Conservation (phyloP, 345 rosid genomes). For the Heritiera littoralis region DNA sequence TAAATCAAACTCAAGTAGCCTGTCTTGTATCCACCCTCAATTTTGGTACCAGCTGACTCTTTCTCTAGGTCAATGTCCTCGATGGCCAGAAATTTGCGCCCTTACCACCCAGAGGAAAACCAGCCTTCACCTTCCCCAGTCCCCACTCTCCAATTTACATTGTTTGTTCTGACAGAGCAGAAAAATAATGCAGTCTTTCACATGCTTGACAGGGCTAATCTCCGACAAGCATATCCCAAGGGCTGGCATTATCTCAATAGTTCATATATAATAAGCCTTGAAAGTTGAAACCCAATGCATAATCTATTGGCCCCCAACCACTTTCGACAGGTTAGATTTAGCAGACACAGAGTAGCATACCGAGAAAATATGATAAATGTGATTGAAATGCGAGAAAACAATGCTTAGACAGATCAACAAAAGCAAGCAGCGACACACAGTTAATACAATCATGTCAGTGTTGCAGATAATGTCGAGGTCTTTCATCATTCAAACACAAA, state of each 20-base stretch:
- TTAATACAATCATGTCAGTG: conserved; percentile 22
- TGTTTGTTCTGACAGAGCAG: conserved; percentile 15
- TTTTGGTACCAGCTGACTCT: neutral
- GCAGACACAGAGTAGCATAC: neutral
- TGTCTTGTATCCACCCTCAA: too few relatives aligned
- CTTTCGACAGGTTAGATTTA: neutral
- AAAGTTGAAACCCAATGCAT: neutral
- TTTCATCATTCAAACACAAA: conserved; percentile 31
- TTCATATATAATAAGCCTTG: neutral
- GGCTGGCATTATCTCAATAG: conserved; percentile 31
- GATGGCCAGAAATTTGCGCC: conserved; percentile 8
- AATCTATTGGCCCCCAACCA: neutral
- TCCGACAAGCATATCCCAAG: conserved; percentile 37
- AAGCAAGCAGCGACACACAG: conserved; percentile 6
- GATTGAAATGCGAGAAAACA: neutral
- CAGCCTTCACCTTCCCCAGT: neutral
- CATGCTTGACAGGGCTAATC: conserved; percentile 26
- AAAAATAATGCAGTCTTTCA: conserved; percentile 36
- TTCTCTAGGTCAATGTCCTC: conserved; percentile 8
- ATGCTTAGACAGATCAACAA: neutral
- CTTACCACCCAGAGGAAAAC: conserved; percentile 16
- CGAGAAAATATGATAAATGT: neutral
- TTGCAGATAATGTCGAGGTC: conserved; percentile 22
- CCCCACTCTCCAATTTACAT: neutral
- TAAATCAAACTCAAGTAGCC: too few relatives aligned